phyloP scores from a whole-genome alignment of 129 eudicot genomes.

The Tagetes erecta region DNA sequence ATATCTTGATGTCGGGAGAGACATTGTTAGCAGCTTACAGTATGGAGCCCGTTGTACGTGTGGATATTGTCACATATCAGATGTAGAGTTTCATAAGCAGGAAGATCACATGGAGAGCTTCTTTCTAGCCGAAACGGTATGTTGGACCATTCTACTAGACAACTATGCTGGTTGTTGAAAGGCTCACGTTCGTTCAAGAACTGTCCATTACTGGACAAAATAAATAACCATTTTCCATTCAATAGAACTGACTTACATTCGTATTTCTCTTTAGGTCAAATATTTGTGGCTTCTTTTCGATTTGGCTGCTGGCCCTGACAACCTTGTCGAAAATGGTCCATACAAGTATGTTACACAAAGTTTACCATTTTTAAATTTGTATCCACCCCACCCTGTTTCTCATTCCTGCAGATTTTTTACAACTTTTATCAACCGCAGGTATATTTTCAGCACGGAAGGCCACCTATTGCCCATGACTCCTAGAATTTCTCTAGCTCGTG shows the following conservation, averaged over 20 bases:
- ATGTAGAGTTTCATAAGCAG: constrained; percentile 87
- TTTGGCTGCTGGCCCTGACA: constrained; percentile 92
- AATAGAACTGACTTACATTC: too few relatives aligned
- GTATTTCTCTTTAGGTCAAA: constrained; percentile 57
- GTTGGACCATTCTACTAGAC: neutral
- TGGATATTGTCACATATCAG: constrained; percentile 96
- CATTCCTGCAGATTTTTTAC: neutral
- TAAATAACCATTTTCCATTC: too few relatives aligned
- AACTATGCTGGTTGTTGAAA: too few relatives aligned
- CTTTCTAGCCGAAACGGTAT: constrained; percentile 95
- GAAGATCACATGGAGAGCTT: constrained; percentile 99
- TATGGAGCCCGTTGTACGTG: constrained; percentile 94
- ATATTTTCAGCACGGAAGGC: constrained; percentile 93
- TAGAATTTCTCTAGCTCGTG: constrained; percentile 69
- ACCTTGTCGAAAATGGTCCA: constrained; percentile 91
- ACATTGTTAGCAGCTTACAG: constrained; percentile 83
- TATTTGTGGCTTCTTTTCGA: constrained; percentile 97
- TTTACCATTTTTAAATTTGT: neutral
- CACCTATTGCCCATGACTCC: constrained; percentile 89
- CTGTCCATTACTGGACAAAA: too few relatives aligned
- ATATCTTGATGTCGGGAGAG: constrained; percentile 94
- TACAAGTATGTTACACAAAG: constrained; percentile 64
- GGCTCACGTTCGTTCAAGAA: too few relatives aligned
- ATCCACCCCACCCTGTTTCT: neutral
- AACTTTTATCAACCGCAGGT: constrained; percentile 41